Evolutionary conservation across 805 yeast species (phyloP), one percentile per base, ranked within the genome.

Genomic region (Sugiyamaella marilandica): DNA sequence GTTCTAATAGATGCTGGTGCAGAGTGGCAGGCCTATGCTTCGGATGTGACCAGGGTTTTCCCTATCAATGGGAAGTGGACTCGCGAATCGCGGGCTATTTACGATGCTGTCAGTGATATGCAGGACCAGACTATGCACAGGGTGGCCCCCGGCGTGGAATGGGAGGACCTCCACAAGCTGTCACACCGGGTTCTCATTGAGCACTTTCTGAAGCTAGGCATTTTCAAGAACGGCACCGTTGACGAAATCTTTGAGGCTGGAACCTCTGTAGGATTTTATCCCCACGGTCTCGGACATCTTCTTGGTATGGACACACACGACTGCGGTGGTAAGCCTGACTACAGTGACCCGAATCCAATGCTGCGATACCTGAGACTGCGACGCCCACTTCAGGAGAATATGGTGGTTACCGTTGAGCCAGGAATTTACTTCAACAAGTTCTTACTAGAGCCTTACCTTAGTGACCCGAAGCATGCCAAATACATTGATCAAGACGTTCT

Each of bases 271-370:
- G 80, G 85, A 19, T 92, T 92, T 70, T 88, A 83, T 69, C 99
- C 99, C 2, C 99, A 94, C 65, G 99, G 99, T 0, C 73, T 94
- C 53, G 99, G 99, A 11, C 99, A 92, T 65, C 74, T 89, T 64
- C 71, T 92, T 39, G 99, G 99, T 21, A 77, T 92, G 85, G 97
- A 92, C 65, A 90, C 96, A 2, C 99, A 94, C 68, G 99, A 92
- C 70, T 95, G 89, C 45, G 98, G 88, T 41, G 98, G 99, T 1
- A 65, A 76, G 57, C 82, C 98, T 13, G 83, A 92, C 68, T 91
- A 91, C 66, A 80, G 83, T 2, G 99, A 92, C 66, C 78, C 86
- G 8, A 83, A 94, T 66, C 86, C 87, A 26, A 75, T 85, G 70
- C 77, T 89, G 62, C 73, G 78, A 53, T 89, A 87, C 65, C 77